Evolutionary conservation across 108 stramenopile genomes (phyloP), one percentile per base, ranked within the genome.

Genomic region (Cylindrotheca fusiformis): DNA sequence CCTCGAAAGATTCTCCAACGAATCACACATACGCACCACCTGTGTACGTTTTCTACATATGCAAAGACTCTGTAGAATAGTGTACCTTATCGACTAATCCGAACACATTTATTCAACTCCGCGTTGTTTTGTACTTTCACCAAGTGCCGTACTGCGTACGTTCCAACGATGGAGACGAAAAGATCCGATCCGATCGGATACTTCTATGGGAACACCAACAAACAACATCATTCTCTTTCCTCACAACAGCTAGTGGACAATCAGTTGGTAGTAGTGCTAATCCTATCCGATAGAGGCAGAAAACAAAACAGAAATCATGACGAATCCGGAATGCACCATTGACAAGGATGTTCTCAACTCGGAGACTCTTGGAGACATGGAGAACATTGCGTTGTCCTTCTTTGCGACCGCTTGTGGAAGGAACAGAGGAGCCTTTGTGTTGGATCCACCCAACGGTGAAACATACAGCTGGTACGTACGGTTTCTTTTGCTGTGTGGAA

Each of bases 351-450:
- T 90, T 18, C 46, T 90, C 48, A 90, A 86, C 58, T 71, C 50
- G 31, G 55, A 81, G n/a, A 86, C 83, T 5, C 28, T 90, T 10
- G 36, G 51, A 1, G 17, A 81, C 28, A 72, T 87, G 70, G 51
- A 70, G 45, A 85, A 94, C 61, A 66, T 95, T 53, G 88, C 85
- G 6, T 54, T 84, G 20, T 74, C 80, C 25, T 62, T 90, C 52
- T 95, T 93, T 74, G 95, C 92, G 0, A 50, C 82, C 30, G 58
- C 82, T 25, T 95, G 95, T 68, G 88, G 91, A 18, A 69, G 65
- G 36, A 95, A 95, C 68, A 87, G 95, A 3, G 95, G 95, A 41
- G 92, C 88, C 21, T 93, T 95, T 69, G 92, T 93, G 1, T 36
- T 90, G 41, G 72, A 93, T 46, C 92, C 91, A 31, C 82, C 91